Base-by-base conservation (phyloP, 257 asterid genomes). In the Jacaranda mimosifolia region DNA sequence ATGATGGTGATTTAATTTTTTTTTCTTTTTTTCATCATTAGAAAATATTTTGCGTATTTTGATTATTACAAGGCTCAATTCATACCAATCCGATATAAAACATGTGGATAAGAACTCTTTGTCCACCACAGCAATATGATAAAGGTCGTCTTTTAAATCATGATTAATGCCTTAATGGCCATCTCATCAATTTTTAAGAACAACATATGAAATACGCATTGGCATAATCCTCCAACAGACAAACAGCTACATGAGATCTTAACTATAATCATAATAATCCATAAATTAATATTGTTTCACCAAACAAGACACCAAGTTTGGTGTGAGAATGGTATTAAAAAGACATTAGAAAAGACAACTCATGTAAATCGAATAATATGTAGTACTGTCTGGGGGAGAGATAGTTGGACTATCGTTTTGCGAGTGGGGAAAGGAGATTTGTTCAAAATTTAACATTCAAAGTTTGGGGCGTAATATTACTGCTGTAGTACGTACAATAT, bases 251-350 rank as follows among this genome's bases (percentile, higher is more conserved):
- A 5, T 53, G 7, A 53, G 60, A 53, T 53, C 21, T 17, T 17
- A 53, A 15, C n/a, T 15, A 53, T 53, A 9, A 53, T 53, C 32
- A 53, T 15, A 5, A 53, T 53, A 15, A 26, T 17, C 3, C 36
- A 56, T 56, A 52, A 52, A 3, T 7, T 5, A 15, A 52, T 17
- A 56, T 15, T n/a, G 14, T n/a, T n/a, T 15, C 53, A 40, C 15
- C 39, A 64, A 64, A 64, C 53, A 64, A 42, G n/a, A n/a, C 48
- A 38, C 32, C 2, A 18, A 64, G 70, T 64, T 64, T 64, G 70
- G 70, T 17, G 70, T 17, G 36, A 52, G 38, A 14, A 49, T 35
- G 1, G 9, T 5, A 35, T 32, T 32, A 38, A 15, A 38, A 64
- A 63, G 8, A 63, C 46, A 9, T 42, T 13, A 15, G 19, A 35